Percentiles rank a stretch among this genome's conserved stretches.
phyloP scores from a whole-genome alignment of 768 basidiomycete genomes.

The Pulveroboletus frians region DNA sequence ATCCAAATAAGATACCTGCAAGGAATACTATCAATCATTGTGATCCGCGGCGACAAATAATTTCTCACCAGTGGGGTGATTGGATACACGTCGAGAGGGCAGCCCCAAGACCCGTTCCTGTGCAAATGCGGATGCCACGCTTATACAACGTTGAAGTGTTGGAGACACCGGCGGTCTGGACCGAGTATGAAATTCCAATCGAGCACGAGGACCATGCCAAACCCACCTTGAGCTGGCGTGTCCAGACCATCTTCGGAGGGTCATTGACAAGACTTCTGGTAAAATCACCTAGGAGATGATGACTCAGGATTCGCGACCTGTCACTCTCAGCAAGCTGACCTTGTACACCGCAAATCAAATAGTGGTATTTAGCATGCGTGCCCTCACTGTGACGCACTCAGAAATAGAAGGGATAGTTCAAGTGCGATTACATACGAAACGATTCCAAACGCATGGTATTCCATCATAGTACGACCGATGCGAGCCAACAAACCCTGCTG shows the following conservation, averaged over 20 bases:
- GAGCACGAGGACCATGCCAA: not conserved
- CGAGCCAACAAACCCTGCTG: conserved; percentile 75
- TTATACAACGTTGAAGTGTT: conserved; percentile 78
- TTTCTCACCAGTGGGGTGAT: conserved; percentile 59
- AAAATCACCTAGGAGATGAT: conserved; percentile 53
- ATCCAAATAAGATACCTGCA: conserved; percentile 78
- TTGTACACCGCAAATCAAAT: conserved; percentile 78
- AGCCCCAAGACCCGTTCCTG: conserved; percentile 77
- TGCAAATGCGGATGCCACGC: conserved; percentile 76
- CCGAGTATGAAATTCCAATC: conserved; percentile 2
- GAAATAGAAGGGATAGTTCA: conserved; percentile 2
- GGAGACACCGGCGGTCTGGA: conserved; percentile 73
- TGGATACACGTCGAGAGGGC: conserved; percentile 77
- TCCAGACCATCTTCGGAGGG: conserved; percentile 70
- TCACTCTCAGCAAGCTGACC: conserved; percentile 27
- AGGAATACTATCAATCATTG: not conserved
- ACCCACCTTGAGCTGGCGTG: conserved; percentile 68
- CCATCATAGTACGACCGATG: conserved; percentile 68
- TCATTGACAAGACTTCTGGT: conserved; percentile 65
- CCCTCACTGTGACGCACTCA: conserved; percentile 49
- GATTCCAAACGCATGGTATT: conserved; percentile 80
- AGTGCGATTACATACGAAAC: conserved; percentile 49
- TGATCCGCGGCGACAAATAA: not conserved
- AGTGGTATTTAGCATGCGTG: conserved; percentile 68
- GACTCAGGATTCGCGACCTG: not conserved